Conservation (phyloP, 306 rosid species). For the Crotalaria pallida region DNA sequence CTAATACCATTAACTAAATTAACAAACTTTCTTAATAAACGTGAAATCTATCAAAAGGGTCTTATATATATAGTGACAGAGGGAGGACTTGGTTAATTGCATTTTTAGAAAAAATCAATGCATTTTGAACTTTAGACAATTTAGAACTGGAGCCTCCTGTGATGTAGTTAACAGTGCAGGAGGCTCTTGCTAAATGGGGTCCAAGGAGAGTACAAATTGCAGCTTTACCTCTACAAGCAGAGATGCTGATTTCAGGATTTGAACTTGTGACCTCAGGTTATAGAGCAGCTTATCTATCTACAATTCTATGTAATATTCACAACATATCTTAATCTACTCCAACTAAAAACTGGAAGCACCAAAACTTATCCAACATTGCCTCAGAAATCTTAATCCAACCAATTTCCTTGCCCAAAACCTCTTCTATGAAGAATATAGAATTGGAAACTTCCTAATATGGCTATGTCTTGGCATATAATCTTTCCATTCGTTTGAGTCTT, state of each 20-base stretch:
- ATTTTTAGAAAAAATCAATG: neutral
- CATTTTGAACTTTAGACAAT: neutral
- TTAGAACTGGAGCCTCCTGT: too few species aligned
- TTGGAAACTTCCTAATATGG: neutral
- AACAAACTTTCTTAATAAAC: too few species aligned
- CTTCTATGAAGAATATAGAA: neutral
- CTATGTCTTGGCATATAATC: neutral
- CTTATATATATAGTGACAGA: too few species aligned
- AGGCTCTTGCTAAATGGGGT: too few species aligned
- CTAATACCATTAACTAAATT: too few species aligned
- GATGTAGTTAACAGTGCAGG: neutral
- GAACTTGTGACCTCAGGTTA: too few species aligned
- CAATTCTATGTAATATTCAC: neutral
- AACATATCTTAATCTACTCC: neutral
- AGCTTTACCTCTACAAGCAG: too few species aligned
- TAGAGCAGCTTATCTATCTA: neutral
- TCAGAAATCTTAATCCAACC: neutral
- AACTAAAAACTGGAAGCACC: neutral
- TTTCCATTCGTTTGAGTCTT: neutral
- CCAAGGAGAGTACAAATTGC: too few species aligned
- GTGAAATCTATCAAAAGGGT: too few species aligned
- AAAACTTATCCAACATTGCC: neutral
- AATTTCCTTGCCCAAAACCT: neutral
- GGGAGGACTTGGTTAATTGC: neutral
- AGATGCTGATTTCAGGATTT: too few species aligned